These are phyloP conservation scores for Botrytis pseudocinerea DNA, from an alignment of 2,329 filamentous ascomycete genomes.

Conservation along the genomic window DNA sequence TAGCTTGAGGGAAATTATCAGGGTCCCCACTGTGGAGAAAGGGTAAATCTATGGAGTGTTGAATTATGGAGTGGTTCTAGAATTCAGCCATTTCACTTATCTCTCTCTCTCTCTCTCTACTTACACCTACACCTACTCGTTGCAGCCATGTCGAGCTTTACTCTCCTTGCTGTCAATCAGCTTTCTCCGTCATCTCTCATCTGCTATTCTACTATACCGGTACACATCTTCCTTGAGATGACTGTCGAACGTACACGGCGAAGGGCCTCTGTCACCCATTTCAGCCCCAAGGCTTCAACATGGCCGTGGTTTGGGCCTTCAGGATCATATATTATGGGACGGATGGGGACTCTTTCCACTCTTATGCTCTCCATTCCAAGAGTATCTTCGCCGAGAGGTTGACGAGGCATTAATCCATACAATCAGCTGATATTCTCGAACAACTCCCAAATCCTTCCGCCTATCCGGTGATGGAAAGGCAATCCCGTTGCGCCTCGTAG, in stretches of 20 bases:
- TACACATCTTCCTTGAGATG: not conserved
- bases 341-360: not conserved
- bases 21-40: slow-evolving; percentile 16
- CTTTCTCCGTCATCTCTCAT: not conserved
- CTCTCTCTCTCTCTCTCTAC: no score
- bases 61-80: slow-evolving; percentile 8
- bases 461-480: not conserved
- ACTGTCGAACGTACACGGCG: not conserved
- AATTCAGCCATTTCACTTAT: slow-evolving; percentile 11
- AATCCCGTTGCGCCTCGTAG: not conserved
- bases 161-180: not conserved
- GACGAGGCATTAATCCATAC: not conserved
- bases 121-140: not conserved
- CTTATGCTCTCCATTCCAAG: not conserved
- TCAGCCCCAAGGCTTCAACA: not conserved
- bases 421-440: not conserved
- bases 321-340: slow-evolving; percentile 14
- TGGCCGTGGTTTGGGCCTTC: slow-evolving; percentile 8
- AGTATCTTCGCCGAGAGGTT: not conserved
- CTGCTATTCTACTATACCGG: not conserved
- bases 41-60: not conserved
- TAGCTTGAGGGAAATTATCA: not conserved
- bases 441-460: not conserved
- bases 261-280: not conserved
- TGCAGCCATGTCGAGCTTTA: not conserved